These are phyloP conservation scores for Candida boleticola DNA, from an alignment of 805 yeast species.

Conservation along the genomic window DNA sequence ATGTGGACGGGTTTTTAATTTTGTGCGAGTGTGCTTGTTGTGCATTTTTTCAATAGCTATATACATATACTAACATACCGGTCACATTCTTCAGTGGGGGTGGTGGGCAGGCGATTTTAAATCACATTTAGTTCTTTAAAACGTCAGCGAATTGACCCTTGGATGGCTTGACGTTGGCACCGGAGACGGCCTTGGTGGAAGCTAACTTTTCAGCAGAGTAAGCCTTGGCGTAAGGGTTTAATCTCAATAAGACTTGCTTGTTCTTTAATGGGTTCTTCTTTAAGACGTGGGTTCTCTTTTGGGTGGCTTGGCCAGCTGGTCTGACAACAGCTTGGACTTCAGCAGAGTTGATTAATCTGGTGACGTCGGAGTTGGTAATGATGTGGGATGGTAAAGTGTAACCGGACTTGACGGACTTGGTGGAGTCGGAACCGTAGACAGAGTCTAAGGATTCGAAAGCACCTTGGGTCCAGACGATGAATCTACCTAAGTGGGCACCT, in stretches of 20 bases:
- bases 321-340: constrained; percentile 97
- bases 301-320: constrained; percentile 92
- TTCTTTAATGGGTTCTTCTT: constrained; percentile 97
- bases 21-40: too few relatives aligned
- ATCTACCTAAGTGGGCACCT: constrained; percentile 99
- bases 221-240: constrained; percentile 99
- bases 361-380: constrained; percentile 91
- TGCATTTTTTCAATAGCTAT: too few relatives aligned
- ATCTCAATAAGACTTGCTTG: constrained; percentile 96
- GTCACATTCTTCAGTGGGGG: background rate
- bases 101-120: too few relatives aligned
- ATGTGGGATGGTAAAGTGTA: constrained; percentile 94
- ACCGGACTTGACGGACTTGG: constrained; percentile 80
- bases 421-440: constrained; percentile 92
- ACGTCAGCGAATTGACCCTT: constrained; percentile 68
- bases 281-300: constrained; percentile 91
- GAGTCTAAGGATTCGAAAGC: constrained; percentile 96
- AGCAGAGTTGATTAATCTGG: constrained; percentile 97
- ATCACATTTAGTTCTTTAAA: constrained; percentile 47
- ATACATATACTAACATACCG: background rate
- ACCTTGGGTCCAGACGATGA: constrained; percentile 98
- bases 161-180: constrained; percentile 62
- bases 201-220: constrained; percentile 90
- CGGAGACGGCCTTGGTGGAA: constrained; percentile 65
- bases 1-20: too few relatives aligned